Conservation (phyloP, 2,329 filamentous ascomycete genomes). For the Trichophyton mentagrophytes region DNA sequence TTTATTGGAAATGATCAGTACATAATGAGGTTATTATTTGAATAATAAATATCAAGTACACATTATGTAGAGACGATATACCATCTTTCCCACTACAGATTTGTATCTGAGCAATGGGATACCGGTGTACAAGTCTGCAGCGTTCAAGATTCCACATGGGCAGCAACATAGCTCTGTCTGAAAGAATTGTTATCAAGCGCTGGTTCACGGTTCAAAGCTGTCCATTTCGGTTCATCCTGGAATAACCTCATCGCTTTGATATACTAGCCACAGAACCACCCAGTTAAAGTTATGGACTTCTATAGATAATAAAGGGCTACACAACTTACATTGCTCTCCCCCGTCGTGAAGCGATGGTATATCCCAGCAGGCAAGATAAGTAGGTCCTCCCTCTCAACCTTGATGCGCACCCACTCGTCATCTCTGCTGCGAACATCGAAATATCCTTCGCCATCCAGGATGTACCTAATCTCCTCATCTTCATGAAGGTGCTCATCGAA, state of each 20-base stretch:
- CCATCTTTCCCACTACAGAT: background rate
- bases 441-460: conserved; percentile 74
- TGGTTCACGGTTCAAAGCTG: conserved; percentile 63
- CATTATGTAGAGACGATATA: background rate
- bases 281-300: background rate
- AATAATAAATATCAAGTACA: background rate
- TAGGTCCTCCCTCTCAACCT: conserved; percentile 73
- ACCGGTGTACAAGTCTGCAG: background rate
- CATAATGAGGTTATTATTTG: background rate
- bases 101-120: background rate
- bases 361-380: conserved; percentile 91
- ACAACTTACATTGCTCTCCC: conserved; percentile 67
- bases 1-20: background rate
- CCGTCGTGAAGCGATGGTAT: conserved; percentile 94
- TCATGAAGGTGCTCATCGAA: conserved; percentile 95
- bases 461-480: conserved; percentile 96
- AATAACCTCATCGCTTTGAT: conserved; percentile 93
- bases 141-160: conserved; percentile 12
- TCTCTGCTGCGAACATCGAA: conserved; percentile 78
- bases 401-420: conserved; percentile 82
- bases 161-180: conserved; percentile 61
- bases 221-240: conserved; percentile 98
- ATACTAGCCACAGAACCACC: conserved; percentile 45
- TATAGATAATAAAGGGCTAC: background rate
- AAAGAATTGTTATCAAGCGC: conserved; percentile 69